Evolutionary conservation across 2,329 filamentous ascomycete species (phyloP), one percentile per base, ranked within the genome.

Genomic region (Colletotrichum chlorophyti): DNA sequence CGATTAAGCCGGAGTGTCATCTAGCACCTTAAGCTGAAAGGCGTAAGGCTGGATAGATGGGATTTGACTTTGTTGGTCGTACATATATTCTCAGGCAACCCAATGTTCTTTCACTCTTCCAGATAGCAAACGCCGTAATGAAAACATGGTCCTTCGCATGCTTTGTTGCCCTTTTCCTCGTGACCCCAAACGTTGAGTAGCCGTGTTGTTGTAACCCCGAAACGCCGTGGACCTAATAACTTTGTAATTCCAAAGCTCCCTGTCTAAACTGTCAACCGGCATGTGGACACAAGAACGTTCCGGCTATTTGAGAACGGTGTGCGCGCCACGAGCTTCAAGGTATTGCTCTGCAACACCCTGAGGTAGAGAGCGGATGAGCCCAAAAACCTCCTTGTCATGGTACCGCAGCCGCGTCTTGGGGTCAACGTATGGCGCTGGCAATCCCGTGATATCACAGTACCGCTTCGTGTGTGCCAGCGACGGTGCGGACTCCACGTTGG

Each of bases 1-100:
- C 91, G 89, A 96, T 95, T 97, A 97, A 97, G 93, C 93, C 93
- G 93, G 93, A 96, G 93, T 91, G 86, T 85, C 88, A 89, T 88
- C 87, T 93, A 88, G 84, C 91, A 88, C 83, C 86, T 82, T 81
- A 80, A 78, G 77, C 85, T 80, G 91, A 96, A 78, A 96, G 90
- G 85, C 81, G 74, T 74, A 77, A 80, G 87, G 86, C 45, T 90
- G 91, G 88, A 87, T 97, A 90, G 91, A 89, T 86, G 88, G 83
- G 80, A 91, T 85, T 96, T 97, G 93, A 96, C 91, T 97, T 91
- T 91, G 91, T 86, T 88, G 90, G 84, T 89, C 90, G 81, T 77
- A 95, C 91, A 94, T 84, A 42, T 42, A 17, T 38, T 29, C 24
- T 32, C 34, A 29, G 12, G 17, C 26, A 45, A 14, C 14, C 14